Evolutionary conservation across 345 rosid species (phyloP).

Genomic region (Arabidopsis arenosa): DNA sequence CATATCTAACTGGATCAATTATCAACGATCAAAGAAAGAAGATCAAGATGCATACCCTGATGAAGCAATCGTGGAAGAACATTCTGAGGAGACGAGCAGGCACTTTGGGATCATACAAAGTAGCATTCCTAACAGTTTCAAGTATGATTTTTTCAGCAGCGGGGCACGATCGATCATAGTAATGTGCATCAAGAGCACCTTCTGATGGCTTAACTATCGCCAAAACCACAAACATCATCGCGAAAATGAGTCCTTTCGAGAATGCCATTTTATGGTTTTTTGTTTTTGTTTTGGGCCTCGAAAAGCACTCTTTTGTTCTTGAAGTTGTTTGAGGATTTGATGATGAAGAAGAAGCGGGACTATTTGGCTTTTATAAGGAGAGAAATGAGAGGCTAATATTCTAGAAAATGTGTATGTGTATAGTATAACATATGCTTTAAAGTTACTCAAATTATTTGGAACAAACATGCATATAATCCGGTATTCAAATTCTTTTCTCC

Average conservation of each 20-base stretch:
- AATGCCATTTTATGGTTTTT: slow-evolving; percentile 29
- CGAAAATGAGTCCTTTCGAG: slow-evolving; percentile 24
- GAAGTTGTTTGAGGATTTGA: slow-evolving; percentile 29
- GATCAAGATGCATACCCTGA: slow-evolving; percentile 56
- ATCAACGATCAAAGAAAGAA: background rate
- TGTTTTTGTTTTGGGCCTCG: slow-evolving; percentile 39
- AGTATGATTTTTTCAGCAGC: slow-evolving; percentile 67
- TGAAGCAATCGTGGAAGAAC: slow-evolving; percentile 95
- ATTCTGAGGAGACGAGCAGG: slow-evolving; percentile 85
- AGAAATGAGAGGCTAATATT: slow-evolving; percentile 10
- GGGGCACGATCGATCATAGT: slow-evolving; percentile 76
- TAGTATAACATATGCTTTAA: slow-evolving; percentile 55
- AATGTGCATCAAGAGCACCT: slow-evolving; percentile 56
- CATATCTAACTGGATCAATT: background rate
- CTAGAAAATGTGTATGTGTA: slow-evolving; percentile 33
- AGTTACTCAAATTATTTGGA: slow-evolving; percentile 70
- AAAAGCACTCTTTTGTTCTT: background rate
- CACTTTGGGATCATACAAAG: slow-evolving; percentile 69
- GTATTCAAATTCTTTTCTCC: slow-evolving; percentile 8
- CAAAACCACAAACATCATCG: slow-evolving; percentile 36
- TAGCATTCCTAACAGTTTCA: slow-evolving; percentile 63
- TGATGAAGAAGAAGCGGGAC: slow-evolving; percentile 24
- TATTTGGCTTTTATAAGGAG: slow-evolving; percentile 42
- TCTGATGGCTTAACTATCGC: slow-evolving; percentile 40
- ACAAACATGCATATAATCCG: slow-evolving; percentile 53